Base-by-base conservation (phyloP, 73 alveolate species). In the Blepharisma japonicum region DNA sequence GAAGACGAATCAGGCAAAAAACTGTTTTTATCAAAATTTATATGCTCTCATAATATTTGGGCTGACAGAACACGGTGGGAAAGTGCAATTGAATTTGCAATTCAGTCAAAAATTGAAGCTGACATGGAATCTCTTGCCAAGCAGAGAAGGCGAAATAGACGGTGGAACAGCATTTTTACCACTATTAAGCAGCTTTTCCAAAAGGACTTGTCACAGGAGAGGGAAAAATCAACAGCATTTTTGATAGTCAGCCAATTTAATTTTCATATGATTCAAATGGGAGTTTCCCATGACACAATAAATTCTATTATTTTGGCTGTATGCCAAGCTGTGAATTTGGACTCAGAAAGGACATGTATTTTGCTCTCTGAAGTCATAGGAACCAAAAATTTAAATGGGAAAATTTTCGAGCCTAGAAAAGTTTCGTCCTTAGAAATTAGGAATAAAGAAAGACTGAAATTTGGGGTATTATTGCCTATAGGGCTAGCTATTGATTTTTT, bases 381-480 rank as follows among this genome's bases (percentile, higher is more conserved):
- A 32, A 32, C 42, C 42, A 32, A 32, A 32, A 32, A 32, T 32
- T 3, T 32, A 32, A 32, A 32, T 3, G 42, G 42, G 3, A 32
- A 32, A 32, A 32, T 32, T 32, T 32, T 32, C 42, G 42, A 32
- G 42, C 42, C 42, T 32, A 32, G 42, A 32, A 32, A 32, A 32
- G 42, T 32, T 32, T 32, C 42, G 3, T 51, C 80, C 0, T 48
- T 81, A 4, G 71, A 71, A 50, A 38, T 53, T 25, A 6, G 88
- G 54, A 71, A 71, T 6, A 78, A 68, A 27, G 68, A 81, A 47
- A 48, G 23, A 14, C 51, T 6, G 61, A 68, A 71, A n/a, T 81
- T 47, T 76, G 88, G 23, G 18, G 23, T 14, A 25, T 39, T 61
- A 3, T 39, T 61, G 4, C 74, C 74, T 8, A 61, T 61, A 61